These are phyloP conservation scores for Triticum dicoccoides DNA, from an alignment of 176 grass and related monocot species.

Conservation along the genomic window DNA sequence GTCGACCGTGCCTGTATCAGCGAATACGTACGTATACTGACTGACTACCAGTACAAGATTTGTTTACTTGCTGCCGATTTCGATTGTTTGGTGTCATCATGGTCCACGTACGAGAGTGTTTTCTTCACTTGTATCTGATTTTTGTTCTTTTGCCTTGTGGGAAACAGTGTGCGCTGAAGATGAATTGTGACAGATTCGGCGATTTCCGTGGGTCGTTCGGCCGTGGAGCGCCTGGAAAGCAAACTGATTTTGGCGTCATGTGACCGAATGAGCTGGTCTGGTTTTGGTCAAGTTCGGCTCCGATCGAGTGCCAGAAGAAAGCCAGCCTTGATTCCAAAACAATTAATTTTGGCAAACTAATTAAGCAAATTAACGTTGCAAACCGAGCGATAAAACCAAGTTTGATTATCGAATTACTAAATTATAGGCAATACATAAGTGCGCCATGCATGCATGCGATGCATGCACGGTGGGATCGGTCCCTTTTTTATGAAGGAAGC, in stretches of 20 bases:
- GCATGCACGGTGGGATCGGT: background rate
- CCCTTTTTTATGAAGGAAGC: background rate
- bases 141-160: background rate
- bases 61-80: background rate
- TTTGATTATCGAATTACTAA: background rate
- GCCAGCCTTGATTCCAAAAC: background rate
- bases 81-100: background rate
- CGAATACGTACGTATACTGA: background rate
- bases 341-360: background rate
- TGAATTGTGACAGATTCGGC: background rate
- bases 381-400: background rate
- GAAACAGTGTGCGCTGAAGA: background rate
- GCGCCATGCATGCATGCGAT: background rate
- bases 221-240: background rate
- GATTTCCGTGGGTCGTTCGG: background rate
- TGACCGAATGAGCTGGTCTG: background rate
- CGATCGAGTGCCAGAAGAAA: background rate
- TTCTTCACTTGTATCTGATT: background rate
- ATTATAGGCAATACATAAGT: background rate
- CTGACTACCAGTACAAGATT: background rate
- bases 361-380: background rate
- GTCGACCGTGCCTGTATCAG: background rate
- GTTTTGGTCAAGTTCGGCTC: constrained; percentile 6
- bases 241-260: background rate
- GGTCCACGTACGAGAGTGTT: background rate